These are phyloP conservation scores for Polytolypa hystricis DNA, from an alignment of 2,329 filamentous ascomycete species.

Conservation along the genomic window DNA sequence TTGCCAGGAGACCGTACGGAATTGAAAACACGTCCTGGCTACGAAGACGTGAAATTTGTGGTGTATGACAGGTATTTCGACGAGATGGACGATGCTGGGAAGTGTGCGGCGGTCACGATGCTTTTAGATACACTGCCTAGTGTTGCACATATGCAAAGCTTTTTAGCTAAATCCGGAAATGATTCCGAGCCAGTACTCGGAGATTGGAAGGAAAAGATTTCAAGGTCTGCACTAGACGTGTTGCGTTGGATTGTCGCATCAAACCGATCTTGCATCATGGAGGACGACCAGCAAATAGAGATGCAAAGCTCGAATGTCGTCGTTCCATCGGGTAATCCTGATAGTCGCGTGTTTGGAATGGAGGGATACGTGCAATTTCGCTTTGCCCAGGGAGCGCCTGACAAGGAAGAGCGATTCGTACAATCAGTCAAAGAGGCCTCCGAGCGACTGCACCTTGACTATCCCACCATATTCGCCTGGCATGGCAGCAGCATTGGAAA, in stretches of 20 bases:
- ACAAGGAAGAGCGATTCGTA: slow-evolving; percentile 70
- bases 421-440: slow-evolving; percentile 42
- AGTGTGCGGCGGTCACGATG: slow-evolving; percentile 20
- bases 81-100: slow-evolving; percentile 18
- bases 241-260: slow-evolving; percentile 84
- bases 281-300: slow-evolving; percentile 45
- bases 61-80: slow-evolving; percentile 33
- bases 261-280: slow-evolving; percentile 75
- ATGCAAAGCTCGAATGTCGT: slow-evolving; percentile 7
- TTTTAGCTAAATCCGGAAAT: slow-evolving; percentile 29
- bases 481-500: slow-evolving; percentile 68
- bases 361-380: slow-evolving; percentile 66
- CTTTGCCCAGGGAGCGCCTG: slow-evolving; percentile 77
- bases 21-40: background rate
- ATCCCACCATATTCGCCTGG: slow-evolving; percentile 73
- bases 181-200: slow-evolving; percentile 31
- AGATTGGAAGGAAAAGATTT: slow-evolving; percentile 49
- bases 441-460: slow-evolving; percentile 28
- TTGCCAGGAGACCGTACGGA: background rate
- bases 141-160: slow-evolving; percentile 33
- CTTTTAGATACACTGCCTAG: slow-evolving; percentile 31
- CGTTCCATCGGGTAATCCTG: slow-evolving; percentile 13
- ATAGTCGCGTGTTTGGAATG: slow-evolving; percentile 53
- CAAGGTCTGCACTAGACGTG: slow-evolving; percentile 54
- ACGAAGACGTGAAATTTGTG: slow-evolving; percentile 13